Conservation (phyloP, 768 basidiomycete genomes). For the Punctularia strigosozonata region DNA sequence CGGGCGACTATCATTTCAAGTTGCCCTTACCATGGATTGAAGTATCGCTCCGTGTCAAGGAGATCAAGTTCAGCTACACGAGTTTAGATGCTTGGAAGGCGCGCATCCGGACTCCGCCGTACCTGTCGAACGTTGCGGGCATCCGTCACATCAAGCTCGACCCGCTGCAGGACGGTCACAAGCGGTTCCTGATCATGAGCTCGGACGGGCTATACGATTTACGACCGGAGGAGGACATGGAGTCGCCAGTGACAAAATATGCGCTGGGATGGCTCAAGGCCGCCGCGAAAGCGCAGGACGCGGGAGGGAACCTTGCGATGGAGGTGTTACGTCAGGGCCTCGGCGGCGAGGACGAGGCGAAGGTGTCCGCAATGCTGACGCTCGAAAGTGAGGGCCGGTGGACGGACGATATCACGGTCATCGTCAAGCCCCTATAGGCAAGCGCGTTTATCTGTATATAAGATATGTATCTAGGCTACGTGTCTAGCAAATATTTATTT, state of each 20-base stretch:
- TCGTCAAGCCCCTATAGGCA: constrained; percentile 32
- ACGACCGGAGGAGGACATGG: too few species aligned
- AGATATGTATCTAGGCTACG: too few species aligned
- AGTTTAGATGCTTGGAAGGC: constrained; percentile 17
- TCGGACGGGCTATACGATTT: constrained; percentile 35
- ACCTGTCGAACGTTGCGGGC: constrained; percentile 31
- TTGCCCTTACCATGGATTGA: constrained; percentile 7
- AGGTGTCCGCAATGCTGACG: constrained; percentile 31
- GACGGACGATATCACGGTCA: constrained; percentile 38
- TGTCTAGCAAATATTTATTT: too few species aligned
- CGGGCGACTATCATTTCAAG: constrained; percentile 1
- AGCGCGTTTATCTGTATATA: too few species aligned
- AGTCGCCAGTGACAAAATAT: too few species aligned
- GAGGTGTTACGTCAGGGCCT: constrained; percentile 28
- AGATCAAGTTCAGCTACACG: constrained; percentile 24
- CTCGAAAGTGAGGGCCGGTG: constrained; percentile 38
- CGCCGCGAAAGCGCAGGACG: too few species aligned
- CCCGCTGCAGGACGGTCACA: too few species aligned
- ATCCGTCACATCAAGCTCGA: constrained; percentile 24
- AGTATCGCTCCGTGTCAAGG: constrained; percentile 24
- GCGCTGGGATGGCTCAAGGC: too few species aligned
- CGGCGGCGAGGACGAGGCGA: constrained; percentile 27
- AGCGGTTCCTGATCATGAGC: constrained; percentile 23
- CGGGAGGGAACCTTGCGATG: constrained; percentile 33
- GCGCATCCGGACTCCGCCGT: constrained; percentile 34